phyloP scores from a whole-genome alignment of 345 rosid genomes.

The Microthlaspi erraticum region DNA sequence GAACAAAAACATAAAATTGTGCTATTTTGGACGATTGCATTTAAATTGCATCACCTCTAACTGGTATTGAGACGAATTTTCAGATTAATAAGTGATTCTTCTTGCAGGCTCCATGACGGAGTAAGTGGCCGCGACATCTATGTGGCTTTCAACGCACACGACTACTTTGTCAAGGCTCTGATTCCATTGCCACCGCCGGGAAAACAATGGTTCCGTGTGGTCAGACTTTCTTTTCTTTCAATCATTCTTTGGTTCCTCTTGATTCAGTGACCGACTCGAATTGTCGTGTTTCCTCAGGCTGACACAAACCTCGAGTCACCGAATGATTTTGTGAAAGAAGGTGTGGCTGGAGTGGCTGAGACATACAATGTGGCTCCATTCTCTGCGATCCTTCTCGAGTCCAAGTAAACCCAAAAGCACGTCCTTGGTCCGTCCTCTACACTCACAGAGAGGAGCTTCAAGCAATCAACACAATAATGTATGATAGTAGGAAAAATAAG shows the following conservation, averaged over 20 bases:
- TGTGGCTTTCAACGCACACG: constrained; percentile 81
- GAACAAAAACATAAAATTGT: no score
- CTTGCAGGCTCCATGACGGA: constrained; percentile 72
- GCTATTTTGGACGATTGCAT: no score
- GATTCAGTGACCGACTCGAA: background rate
- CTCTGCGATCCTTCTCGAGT: constrained; percentile 75
- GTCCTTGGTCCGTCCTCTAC: constrained; percentile 4
- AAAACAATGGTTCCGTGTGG: constrained; percentile 86
- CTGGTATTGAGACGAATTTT: background rate
- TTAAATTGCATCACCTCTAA: background rate
- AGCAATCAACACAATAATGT: background rate
- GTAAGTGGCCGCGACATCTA: constrained; percentile 61
- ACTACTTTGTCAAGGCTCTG: constrained; percentile 62
- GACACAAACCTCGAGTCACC: constrained; percentile 84
- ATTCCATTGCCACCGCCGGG: constrained; percentile 66
- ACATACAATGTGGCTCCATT: constrained; percentile 70
- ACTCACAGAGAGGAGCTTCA: constrained; percentile 22
- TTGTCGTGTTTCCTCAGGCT: constrained; percentile 52
- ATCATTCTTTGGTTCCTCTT: constrained; percentile 18
- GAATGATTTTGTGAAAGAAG: constrained; percentile 62
- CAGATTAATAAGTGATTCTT: constrained; percentile 13
- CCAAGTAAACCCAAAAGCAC: constrained; percentile 47
- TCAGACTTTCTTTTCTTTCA: constrained; percentile 45
- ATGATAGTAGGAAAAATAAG: background rate
- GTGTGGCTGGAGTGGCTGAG: constrained; percentile 62